Evolutionary conservation across 2,329 filamentous ascomycete genomes (phyloP).

Genomic region (Diaporthe nobilis): DNA sequence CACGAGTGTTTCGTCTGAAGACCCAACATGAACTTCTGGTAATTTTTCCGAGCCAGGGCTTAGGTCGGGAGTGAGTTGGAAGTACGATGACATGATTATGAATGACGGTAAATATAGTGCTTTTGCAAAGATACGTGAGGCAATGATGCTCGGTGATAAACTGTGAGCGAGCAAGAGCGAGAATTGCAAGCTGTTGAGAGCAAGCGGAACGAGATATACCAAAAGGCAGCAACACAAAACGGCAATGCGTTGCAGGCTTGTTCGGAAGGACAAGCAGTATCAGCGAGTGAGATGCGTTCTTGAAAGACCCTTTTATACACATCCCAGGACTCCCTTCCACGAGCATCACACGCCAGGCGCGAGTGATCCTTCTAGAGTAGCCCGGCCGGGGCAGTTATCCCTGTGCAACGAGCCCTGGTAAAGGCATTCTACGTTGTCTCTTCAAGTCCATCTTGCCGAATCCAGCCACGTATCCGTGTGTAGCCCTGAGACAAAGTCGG

Average conservation of each 20-base stretch:
- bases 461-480: background rate
- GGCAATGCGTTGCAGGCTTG: background rate
- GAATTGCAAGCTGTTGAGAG: background rate
- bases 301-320: background rate
- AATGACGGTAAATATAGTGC: background rate
- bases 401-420: background rate
- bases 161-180: background rate
- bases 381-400: background rate
- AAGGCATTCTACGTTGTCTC: background rate
- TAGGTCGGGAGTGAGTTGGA: background rate
- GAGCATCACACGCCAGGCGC: background rate
- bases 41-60: background rate
- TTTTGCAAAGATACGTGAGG: background rate
- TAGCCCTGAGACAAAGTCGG: too few relatives aligned
- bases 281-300: background rate
- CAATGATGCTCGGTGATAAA: background rate
- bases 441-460: background rate
- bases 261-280: background rate
- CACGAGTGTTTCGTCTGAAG: background rate
- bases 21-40: background rate
- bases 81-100: background rate
- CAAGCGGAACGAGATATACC: background rate
- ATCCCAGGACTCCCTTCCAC: background rate
- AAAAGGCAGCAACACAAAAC: background rate
- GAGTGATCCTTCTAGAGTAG: background rate